Conservation (phyloP, 108 stramenopile genomes). For the Skeletonema potamos region DNA sequence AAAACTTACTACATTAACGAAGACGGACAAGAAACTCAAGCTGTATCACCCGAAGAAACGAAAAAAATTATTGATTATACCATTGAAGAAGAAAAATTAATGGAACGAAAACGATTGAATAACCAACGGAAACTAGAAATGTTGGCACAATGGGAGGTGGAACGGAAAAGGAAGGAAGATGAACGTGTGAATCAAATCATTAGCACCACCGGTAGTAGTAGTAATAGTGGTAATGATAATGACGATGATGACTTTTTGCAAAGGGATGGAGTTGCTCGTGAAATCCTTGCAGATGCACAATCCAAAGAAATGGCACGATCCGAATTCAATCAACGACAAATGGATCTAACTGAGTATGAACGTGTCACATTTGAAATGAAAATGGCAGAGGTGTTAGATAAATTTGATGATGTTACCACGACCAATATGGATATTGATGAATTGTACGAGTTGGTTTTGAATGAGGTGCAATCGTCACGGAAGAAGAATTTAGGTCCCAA, state of each 20-base stretch:
- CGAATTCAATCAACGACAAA: background rate
- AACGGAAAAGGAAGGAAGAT: background rate
- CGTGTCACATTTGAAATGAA: background rate
- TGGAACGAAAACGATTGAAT: background rate
- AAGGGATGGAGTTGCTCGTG: background rate
- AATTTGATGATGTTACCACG: background rate
- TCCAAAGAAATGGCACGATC: background rate
- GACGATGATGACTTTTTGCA: background rate
- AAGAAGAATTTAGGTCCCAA: constrained; percentile 6
- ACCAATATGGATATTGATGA: constrained; percentile 8
- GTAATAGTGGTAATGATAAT: background rate
- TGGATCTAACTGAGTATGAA: background rate
- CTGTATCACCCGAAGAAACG: constrained; percentile 2
- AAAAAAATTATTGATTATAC: constrained; percentile 10
- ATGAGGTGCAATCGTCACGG: constrained; percentile 9
- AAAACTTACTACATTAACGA: background rate
- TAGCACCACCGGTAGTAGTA: background rate
- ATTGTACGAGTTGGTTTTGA: constrained; percentile 2
- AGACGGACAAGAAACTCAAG: background rate
- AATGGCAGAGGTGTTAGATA: background rate
- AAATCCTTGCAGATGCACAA: background rate
- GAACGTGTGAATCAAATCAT: background rate
- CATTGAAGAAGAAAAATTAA: constrained; percentile 6
- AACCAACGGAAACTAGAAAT: background rate
- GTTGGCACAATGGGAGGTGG: background rate